Base-by-base conservation (phyloP, 2,329 filamentous ascomycete species). In the Phialophora expanda region DNA sequence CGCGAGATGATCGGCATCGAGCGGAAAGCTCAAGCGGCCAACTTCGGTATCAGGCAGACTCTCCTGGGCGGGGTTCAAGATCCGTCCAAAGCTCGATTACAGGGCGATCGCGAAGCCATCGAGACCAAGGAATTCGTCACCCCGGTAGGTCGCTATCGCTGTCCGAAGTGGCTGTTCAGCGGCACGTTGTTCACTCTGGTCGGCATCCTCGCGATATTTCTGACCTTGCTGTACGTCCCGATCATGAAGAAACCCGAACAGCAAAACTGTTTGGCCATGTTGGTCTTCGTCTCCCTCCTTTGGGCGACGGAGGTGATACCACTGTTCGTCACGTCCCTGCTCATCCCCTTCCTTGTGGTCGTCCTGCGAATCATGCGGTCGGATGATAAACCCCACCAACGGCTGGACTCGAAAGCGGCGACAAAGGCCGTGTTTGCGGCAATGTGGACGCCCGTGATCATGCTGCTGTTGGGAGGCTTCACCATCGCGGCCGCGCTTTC, bases 381-480 rank as follows among this genome's bases (percentile, higher is more conserved):
- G 34, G 91, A 96, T 61, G 86, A 88, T 4, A 85, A 86, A 72
- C 89, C 89, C 0, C 84, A 92, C 67, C 79, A 82, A 53, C 87
- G 94, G 24, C 84, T 99, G 6, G 85, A 86, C n/a, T 87, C 93
- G 2, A 93, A 93, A 76, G 85, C 87, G 51, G 93, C 95, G 0
- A 92, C 94, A 0, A 83, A 86, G 30, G 94, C 90, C 74, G 90
- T 97, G 65, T 98, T 99, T 74, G 85, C 92, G 4, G 90, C 95
- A 28, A 99, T 99, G 95, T 99, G 95, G 95, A 97, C 94, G 3
- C 94, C 95, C 0, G 95, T 99, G 62, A 99, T 99, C 72, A 98
- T 99, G 95, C 87, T 99, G 17, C 84, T 99, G 24, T 87, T 99
- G 0, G 95, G 95, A 72, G 95, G 95, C 34, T 99, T 99, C 75